Conservation (phyloP, 352 stramenopile species). For the Globisporangium rhizosaccharum region DNA sequence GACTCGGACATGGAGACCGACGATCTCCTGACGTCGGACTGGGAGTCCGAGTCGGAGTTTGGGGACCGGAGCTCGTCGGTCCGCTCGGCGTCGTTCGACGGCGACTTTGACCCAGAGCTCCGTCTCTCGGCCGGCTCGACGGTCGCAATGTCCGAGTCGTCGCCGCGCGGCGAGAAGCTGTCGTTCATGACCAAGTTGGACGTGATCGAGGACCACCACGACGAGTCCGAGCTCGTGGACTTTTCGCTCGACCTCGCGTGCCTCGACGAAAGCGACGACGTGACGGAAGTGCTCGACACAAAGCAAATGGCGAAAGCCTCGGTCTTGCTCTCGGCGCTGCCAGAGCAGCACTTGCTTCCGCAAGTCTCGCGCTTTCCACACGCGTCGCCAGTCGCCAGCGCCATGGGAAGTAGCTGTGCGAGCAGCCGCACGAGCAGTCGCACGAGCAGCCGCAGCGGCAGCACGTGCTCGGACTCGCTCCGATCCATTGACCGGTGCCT, state of each 20-base stretch:
- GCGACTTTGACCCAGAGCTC: neutral
- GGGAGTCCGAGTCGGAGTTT: constrained; percentile 11
- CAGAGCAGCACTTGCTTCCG: neutral
- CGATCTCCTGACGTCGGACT: constrained; percentile 4
- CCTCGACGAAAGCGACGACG: constrained; percentile 17
- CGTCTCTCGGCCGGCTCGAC: constrained; percentile 6
- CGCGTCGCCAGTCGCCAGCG: neutral
- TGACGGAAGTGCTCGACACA: constrained; percentile 48
- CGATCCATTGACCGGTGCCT: constrained; percentile 20
- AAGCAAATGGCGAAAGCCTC: constrained; percentile 30
- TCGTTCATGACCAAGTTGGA: constrained; percentile 39
- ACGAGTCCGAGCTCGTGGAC: constrained; percentile 18
- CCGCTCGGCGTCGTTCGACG: constrained; percentile 4
- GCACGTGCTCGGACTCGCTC: constrained; percentile 5
- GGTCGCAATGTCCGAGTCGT: constrained; percentile 9
- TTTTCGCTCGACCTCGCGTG: constrained; percentile 1
- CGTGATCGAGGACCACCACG: constrained; percentile 35
- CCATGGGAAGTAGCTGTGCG: neutral
- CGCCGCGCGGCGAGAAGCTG: constrained; percentile 19
- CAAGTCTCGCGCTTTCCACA: neutral
- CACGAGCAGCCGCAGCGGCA: neutral
- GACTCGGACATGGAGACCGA: constrained; percentile 10
- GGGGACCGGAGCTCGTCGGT: constrained; percentile 1
- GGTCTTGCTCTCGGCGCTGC: neutral
- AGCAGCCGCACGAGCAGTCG: neutral